These are phyloP conservation scores for Aspergillus quadrilineatus DNA, from an alignment of 2,329 filamentous ascomycete genomes.

Conservation along the genomic window DNA sequence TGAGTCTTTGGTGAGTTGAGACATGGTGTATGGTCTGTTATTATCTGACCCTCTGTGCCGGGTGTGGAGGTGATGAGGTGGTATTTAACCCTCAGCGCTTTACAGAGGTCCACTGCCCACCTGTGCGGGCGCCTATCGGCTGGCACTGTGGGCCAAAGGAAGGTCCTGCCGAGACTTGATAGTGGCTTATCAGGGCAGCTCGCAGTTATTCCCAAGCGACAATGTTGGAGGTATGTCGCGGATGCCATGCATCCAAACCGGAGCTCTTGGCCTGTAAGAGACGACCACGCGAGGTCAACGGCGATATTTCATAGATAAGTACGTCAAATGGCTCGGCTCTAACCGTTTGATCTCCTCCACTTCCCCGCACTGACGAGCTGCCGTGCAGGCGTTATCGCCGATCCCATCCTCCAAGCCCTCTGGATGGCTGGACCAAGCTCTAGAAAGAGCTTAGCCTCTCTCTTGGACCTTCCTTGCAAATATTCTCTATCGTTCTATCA, in stretches of 20 bases:
- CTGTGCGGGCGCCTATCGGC: not conserved
- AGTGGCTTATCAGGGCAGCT: not conserved
- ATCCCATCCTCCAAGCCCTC: not conserved
- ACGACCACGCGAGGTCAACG: no score
- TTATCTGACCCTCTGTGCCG: not conserved
- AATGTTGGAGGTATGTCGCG: not conserved
- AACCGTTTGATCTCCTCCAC: not conserved
- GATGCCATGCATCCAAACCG: no score
- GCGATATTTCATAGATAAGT: not conserved
- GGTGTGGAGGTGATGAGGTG: not conserved
- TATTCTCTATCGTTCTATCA: not conserved
- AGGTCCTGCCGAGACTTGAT: not conserved
- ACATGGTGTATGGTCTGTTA: not conserved
- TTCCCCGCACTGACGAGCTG: not conserved
- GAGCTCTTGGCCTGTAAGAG: no score
- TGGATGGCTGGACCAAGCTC: not conserved
- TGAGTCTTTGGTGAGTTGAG: not conserved
- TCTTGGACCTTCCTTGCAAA: slow-evolving; percentile 16
- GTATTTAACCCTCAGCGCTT: not conserved
- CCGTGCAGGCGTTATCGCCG: not conserved
- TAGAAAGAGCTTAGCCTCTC: slow-evolving; percentile 7
- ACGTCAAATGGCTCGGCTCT: not conserved
- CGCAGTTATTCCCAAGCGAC: no score
- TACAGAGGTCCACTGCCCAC: not conserved
- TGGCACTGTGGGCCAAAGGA: not conserved